Base-by-base conservation (phyloP, 1,284 basidiomycete species). In the Naganishia sp. region DNA sequence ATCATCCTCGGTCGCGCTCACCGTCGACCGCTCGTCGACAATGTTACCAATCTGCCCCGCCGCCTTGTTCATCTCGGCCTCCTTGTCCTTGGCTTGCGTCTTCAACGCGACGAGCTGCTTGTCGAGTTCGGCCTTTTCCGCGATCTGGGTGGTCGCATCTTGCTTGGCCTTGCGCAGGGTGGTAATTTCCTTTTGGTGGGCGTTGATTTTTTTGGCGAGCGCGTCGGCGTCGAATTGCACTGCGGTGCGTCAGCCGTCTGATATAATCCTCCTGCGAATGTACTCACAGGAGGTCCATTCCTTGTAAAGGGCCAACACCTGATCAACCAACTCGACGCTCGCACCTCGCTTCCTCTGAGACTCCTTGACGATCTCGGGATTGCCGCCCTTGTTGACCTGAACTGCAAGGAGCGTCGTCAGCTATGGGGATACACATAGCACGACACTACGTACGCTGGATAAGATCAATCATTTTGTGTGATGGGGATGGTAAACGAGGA, bases 161-260 rank as follows among this genome's bases (percentile, higher is more conserved):
- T 97, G 87, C 81, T 98, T 98, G 32, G 89, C 90, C 86, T 95
- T 97, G 81, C 92, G 96, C 85, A 94, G 96, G 3, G 86, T 84
- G 4, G 87, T 89, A 76, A 99, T 97, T 79, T 95, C 87, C 79
- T 97, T 97, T 81, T 98, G 94, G 10, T 94, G 83, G 13, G 86
- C 86, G 75, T 98, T 98, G 66, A 92, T 86, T 72, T 92, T 85
- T 76, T 69, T 67, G 18, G 53, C 50, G 43, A 66, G 47, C 7
- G 46, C 43, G 32, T 68, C 67, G 15, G 64, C 45, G 49, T 66
- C 67, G 64, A 68, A 68, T 66, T 68, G 67, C 32, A 50, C 64
- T 68, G 35, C 25, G n/a, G 28, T 18, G 32, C 42, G 21, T 43
- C 10, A 65, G 51, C 18, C 13, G 46, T 6, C n/a, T 17, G 6